phyloP scores from a whole-genome alignment of 202 grass and related monocot species.

The Panicum virgatum region DNA sequence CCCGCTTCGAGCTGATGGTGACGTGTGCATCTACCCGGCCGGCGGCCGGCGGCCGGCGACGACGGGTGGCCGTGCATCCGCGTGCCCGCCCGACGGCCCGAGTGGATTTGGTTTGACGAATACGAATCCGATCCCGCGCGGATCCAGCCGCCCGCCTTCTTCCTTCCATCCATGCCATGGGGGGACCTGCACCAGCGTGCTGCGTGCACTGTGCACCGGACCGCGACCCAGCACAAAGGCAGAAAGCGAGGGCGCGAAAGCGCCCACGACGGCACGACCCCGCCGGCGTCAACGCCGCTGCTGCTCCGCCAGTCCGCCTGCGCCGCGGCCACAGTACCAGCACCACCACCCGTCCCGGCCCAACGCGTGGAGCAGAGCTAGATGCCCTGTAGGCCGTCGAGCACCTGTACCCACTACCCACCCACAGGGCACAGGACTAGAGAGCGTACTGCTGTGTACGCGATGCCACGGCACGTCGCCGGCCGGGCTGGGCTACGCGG shows the following conservation, averaged over 20 bases:
- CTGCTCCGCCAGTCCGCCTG: not conserved
- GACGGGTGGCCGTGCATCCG: slow-evolving; percentile 13
- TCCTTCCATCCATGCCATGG: not conserved
- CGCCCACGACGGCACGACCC: not conserved
- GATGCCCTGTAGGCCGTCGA: not conserved
- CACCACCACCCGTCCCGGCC: not conserved
- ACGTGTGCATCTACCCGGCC: not conserved
- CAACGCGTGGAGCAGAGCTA: slow-evolving; percentile 18
- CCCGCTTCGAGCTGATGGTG: not conserved
- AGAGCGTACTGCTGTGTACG: not conserved
- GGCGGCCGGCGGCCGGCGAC: slow-evolving; percentile 27
- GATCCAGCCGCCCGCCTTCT: not conserved
- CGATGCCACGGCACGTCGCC: not conserved
- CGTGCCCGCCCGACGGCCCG: not conserved
- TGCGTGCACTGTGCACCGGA: not conserved
- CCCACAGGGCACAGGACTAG: not conserved
- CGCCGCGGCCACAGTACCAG: not conserved
- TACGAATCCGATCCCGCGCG: not conserved
- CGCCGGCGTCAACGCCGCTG: slow-evolving; percentile 33
- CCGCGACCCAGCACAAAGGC: not conserved
- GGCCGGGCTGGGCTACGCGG: not conserved
- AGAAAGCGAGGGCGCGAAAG: not conserved
- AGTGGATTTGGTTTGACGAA: slow-evolving; percentile 8
- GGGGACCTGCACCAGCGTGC: not conserved
- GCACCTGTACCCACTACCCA: not conserved